A percentile compares a stretch with the other conserved stretches of the same genome.
These are phyloP conservation scores for Aspergillus sp. DNA, from an alignment of 2,329 filamentous ascomycete genomes.

Conservation along the genomic window DNA sequence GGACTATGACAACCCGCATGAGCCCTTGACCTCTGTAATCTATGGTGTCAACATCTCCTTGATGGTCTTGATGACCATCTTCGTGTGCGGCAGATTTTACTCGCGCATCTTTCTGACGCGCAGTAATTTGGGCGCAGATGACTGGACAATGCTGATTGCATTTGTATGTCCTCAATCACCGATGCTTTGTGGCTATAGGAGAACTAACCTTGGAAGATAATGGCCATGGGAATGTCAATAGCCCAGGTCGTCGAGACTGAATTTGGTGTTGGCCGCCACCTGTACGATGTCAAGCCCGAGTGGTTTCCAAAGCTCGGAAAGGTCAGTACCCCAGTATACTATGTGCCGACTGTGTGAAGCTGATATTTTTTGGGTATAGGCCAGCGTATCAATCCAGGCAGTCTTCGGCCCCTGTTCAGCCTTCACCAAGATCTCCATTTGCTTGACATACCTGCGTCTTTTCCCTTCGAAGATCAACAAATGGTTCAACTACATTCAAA, in stretches of 20 bases:
- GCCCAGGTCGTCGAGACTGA: neutral
- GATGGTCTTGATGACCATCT: slow-evolving; percentile 4
- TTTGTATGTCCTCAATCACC: neutral
- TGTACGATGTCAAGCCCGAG: slow-evolving; percentile 3
- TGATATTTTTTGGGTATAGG: neutral
- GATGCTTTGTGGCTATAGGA: neutral
- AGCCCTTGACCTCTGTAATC: slow-evolving; percentile 1
- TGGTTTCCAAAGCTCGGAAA: slow-evolving; percentile 1
- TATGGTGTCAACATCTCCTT: slow-evolving; percentile 11
- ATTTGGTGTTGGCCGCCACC: slow-evolving; percentile 6
- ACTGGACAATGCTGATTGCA: slow-evolving; percentile 10
- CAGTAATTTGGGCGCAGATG: slow-evolving; percentile 5
- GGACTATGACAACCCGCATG: slow-evolving; percentile 9
- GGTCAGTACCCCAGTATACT: neutral
- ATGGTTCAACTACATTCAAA: slow-evolving; percentile 9
- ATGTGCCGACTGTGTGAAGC: neutral
- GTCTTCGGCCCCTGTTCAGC: slow-evolving; percentile 6
- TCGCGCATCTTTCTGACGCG: slow-evolving; percentile 5
- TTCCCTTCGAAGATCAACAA: slow-evolving; percentile 9
- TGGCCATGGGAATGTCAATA: slow-evolving; percentile 5
- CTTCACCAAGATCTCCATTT: slow-evolving; percentile 13
- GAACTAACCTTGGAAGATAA: neutral
- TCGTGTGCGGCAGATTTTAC: slow-evolving; percentile 1
- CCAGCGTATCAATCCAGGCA: neutral
- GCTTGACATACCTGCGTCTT: slow-evolving; percentile 10